Percentiles rank a stretch among this genome's conserved stretches.
These are phyloP conservation scores for Trichoderma asperelloides DNA, from an alignment of 495 filamentous ascomycete genomes.

Conservation along the genomic window DNA sequence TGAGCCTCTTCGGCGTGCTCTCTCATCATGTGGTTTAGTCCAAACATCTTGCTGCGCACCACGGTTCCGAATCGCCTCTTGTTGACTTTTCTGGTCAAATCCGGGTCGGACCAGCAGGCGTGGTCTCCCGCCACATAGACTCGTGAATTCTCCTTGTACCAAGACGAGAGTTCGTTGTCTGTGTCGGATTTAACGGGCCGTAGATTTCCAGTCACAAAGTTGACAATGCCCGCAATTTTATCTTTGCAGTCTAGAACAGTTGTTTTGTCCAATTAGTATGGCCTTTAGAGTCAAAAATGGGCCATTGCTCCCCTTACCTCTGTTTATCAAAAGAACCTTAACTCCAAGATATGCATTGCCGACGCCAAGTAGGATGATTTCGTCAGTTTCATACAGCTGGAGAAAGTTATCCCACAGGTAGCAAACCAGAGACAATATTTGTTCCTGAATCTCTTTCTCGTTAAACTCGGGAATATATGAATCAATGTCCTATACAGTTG, in stretches of 20 bases:
- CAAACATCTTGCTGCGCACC: conserved; percentile 40
- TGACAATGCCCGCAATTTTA: conserved; percentile 41
- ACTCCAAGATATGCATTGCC: conserved; percentile 66
- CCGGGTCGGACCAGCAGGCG: conserved; percentile 54
- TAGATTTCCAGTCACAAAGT: conserved; percentile 55
- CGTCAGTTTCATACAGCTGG: conserved; percentile 59
- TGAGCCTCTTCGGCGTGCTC: conserved; percentile 49
- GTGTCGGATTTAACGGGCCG: conserved; percentile 57
- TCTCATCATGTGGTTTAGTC: conserved; percentile 56
- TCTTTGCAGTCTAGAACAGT: conserved; percentile 32
- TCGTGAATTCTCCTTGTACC: conserved; percentile 64
- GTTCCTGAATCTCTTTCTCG: conserved; percentile 34
- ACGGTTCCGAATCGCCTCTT: conserved; percentile 61
- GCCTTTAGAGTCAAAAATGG: not conserved
- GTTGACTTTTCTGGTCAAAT: conserved; percentile 46
- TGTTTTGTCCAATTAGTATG: not conserved
- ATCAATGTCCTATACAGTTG: conserved; percentile 19
- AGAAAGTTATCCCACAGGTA: conserved; percentile 99
- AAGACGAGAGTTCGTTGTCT: conserved; percentile 53
- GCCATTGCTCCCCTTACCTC: conserved; percentile 37
- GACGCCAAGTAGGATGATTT: conserved; percentile 76
- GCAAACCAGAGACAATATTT: conserved; percentile 64
- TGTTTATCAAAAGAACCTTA: conserved; percentile 57
- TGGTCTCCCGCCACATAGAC: conserved; percentile 68
- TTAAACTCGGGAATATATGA: conserved; percentile 25